Evolutionary conservation across 2,329 filamentous ascomycete genomes (phyloP).

Genomic region (Immersiporthe knoxdaviesiana): DNA sequence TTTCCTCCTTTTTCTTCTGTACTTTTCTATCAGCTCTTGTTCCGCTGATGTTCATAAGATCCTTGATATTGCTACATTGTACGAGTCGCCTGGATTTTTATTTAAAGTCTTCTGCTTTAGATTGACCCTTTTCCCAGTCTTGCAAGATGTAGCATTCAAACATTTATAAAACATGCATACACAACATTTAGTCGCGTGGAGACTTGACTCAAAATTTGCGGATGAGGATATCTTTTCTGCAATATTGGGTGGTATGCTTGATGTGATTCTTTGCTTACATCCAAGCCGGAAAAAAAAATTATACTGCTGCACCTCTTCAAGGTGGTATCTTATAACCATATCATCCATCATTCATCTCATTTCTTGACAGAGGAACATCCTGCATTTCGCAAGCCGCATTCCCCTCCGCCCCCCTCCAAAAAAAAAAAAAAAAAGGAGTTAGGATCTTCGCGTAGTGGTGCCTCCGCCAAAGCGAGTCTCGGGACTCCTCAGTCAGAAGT

Average conservation of each 20-base stretch:
- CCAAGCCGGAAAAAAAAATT: neutral
- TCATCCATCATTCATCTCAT: too few relatives aligned
- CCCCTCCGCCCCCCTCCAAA: too few relatives aligned
- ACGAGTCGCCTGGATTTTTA: neutral
- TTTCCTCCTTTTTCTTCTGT: neutral
- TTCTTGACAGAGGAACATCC: too few relatives aligned
- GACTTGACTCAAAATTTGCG: too few relatives aligned
- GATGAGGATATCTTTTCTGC: neutral
- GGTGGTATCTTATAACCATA: neutral
- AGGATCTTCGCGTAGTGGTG: too few relatives aligned
- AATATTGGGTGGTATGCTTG: neutral
- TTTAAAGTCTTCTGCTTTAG: neutral
- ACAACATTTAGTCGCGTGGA: neutral
- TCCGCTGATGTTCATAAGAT: neutral
- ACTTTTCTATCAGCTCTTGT: neutral
- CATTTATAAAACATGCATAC: neutral
- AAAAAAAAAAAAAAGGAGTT: too few relatives aligned
- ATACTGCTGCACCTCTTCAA: too few relatives aligned
- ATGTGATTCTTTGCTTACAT: neutral
- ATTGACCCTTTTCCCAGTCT: neutral
- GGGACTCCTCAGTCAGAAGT: too few relatives aligned
- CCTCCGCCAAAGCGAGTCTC: too few relatives aligned
- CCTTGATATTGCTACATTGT: neutral
- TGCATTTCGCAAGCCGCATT: too few relatives aligned
- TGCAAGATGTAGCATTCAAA: neutral